Conservation (phyloP, 768 basidiomycete genomes). For the Collybia nuda region DNA sequence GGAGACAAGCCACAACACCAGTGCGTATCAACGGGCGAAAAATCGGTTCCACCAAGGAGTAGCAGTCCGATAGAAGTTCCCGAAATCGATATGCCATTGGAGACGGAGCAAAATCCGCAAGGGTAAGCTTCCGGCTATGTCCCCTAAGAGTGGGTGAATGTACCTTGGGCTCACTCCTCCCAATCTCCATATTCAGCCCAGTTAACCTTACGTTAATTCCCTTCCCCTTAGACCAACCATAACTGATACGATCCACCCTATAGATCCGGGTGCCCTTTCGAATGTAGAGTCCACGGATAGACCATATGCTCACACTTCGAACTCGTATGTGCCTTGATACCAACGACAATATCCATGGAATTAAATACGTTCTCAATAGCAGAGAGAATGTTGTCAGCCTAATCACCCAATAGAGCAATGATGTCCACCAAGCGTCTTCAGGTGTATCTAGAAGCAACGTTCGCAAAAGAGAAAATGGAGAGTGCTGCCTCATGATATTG, state of each 20-base stretch:
- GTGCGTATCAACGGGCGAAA: slow-evolving; percentile 62
- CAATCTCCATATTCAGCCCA: slow-evolving; percentile 56
- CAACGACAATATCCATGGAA: slow-evolving; percentile 60
- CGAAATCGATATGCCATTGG: slow-evolving; percentile 40
- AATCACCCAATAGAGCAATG: slow-evolving; percentile 47
- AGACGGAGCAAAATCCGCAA: slow-evolving; percentile 46
- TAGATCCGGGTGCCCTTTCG: slow-evolving; percentile 52
- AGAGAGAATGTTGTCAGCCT: slow-evolving; percentile 55
- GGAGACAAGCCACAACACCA: slow-evolving; percentile 52
- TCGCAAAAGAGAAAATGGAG: slow-evolving; percentile 13
- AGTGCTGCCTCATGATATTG: neutral
- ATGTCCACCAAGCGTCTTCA: slow-evolving; percentile 34
- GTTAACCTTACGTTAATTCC: slow-evolving; percentile 65
- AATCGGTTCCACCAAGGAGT: slow-evolving; percentile 52
- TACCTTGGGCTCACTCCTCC: slow-evolving; percentile 23
- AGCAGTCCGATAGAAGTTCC: slow-evolving; percentile 37
- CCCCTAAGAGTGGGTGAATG: slow-evolving; percentile 24
- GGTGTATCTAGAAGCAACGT: slow-evolving; percentile 30
- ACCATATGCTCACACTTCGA: slow-evolving; percentile 73
- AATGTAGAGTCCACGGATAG: slow-evolving; percentile 75
- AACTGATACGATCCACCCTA: slow-evolving; percentile 71
- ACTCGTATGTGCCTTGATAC: slow-evolving; percentile 67
- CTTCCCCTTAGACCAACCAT: slow-evolving; percentile 50
- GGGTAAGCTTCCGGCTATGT: slow-evolving; percentile 43
- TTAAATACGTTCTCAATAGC: slow-evolving; percentile 63